phyloP scores from a whole-genome alignment of 176 grass and related monocot species.

The Avena insularis region DNA sequence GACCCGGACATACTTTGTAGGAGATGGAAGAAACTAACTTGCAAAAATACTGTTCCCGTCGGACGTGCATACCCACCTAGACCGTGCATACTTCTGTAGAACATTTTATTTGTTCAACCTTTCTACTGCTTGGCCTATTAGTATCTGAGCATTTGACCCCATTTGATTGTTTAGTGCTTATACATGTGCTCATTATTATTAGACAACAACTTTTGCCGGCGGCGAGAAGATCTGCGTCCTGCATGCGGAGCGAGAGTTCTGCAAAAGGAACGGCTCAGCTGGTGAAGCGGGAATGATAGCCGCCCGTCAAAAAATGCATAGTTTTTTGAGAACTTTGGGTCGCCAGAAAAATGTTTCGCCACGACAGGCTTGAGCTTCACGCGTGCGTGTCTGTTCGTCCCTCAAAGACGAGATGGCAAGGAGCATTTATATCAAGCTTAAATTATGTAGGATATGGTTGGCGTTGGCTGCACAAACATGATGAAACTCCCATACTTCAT shows the following conservation, averaged over 20 bases:
- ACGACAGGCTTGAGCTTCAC: constrained; percentile 34
- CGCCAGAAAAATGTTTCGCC: not conserved
- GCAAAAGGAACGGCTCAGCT: not conserved
- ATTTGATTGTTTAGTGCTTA: not conserved
- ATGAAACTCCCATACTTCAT: too few relatives aligned
- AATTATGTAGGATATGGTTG: not conserved
- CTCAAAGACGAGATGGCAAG: constrained; percentile 2
- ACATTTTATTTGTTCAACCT: too few relatives aligned
- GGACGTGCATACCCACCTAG: too few relatives aligned
- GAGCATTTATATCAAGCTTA: not conserved
- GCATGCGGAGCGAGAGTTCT: constrained; percentile 29
- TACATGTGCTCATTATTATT: not conserved
- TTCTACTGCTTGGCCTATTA: too few relatives aligned
- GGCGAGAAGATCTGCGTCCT: not conserved
- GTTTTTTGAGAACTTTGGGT: not conserved
- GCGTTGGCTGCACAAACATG: not conserved
- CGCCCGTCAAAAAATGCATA: not conserved
- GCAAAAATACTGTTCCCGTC: too few relatives aligned
- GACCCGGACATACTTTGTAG: too few relatives aligned
- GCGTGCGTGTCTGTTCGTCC: not conserved
- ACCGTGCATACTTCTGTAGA: too few relatives aligned
- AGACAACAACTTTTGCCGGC: not conserved
- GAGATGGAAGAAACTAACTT: too few relatives aligned
- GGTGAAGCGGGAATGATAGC: not conserved
- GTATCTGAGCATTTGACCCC: too few relatives aligned